Conservation (phyloP, 495 filamentous ascomycete species). For the Glutinoglossum americanum region DNA sequence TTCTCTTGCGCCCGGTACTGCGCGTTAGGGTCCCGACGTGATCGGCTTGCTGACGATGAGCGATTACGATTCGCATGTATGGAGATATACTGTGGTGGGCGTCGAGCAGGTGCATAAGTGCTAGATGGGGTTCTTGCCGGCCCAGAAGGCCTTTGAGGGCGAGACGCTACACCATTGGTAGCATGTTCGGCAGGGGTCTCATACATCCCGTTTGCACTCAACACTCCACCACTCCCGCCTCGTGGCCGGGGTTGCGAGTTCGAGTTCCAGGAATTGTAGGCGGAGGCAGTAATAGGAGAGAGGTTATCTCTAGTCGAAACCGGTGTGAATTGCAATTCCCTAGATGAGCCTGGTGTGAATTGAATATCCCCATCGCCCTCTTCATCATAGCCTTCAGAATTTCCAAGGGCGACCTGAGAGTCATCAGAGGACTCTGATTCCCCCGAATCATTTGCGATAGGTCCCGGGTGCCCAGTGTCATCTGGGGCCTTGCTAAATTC, state of each 20-base stretch:
- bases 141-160: conserved; percentile 34
- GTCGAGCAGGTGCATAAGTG: conserved; percentile 55
- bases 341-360: conserved; percentile 13
- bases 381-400: conserved; percentile 23
- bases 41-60: conserved; percentile 30
- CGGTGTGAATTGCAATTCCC: conserved; percentile 12
- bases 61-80: conserved; percentile 27
- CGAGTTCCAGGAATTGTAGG: conserved; percentile 12
- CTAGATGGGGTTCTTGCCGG: conserved; percentile 45
- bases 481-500: neutral
- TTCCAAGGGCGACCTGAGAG: conserved; percentile 23
- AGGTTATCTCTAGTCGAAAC: neutral
- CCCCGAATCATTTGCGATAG: conserved; percentile 35
- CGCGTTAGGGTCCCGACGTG: conserved; percentile 46
- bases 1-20: conserved; percentile 65
- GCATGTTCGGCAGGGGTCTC: conserved; percentile 8
- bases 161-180: conserved; percentile 11
- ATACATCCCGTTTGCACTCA: conserved; percentile 6
- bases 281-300: conserved; percentile 6
- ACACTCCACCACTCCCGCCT: conserved; percentile 11
- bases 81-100: conserved; percentile 39
- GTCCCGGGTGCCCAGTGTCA: conserved; percentile 32
- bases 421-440: conserved; percentile 44
- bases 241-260: conserved; percentile 11
- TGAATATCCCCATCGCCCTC: conserved; percentile 20